phyloP scores from a whole-genome alignment of 495 filamentous ascomycete genomes.

The Aspergillus nanangensis region DNA sequence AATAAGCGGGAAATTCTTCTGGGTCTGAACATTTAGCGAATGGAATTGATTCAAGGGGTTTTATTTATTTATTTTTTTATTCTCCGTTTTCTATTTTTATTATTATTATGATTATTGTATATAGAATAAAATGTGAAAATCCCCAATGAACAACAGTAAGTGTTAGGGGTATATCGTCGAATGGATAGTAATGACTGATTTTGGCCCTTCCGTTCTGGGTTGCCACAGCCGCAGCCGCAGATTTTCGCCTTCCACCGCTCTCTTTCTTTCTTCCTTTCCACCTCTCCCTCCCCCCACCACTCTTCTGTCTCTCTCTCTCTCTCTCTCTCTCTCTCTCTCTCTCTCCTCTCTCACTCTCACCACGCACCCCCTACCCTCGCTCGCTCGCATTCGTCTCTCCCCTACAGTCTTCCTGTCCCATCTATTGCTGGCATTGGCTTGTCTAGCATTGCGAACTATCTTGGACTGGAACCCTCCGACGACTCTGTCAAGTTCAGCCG shows the following conservation, averaged over 20 bases:
- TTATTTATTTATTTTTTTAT: too few species aligned
- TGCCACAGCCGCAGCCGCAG: background rate
- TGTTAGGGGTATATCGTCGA: too few species aligned
- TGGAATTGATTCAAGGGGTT: background rate
- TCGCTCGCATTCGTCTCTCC: constrained; percentile 17
- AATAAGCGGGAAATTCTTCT: background rate
- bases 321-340: too few species aligned
- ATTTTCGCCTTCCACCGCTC: background rate
- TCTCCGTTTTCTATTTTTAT: too few species aligned
- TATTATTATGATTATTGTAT: too few species aligned
- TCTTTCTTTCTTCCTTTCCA: background rate
- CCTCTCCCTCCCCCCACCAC: background rate
- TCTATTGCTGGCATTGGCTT: constrained; percentile 52
- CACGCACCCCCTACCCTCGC: constrained; percentile 23
- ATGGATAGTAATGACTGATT: too few species aligned
- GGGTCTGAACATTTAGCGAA: too few species aligned
- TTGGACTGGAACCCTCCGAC: constrained; percentile 21
- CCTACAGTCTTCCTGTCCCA: constrained; percentile 27
- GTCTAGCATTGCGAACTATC: constrained; percentile 35
- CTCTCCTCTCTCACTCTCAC: constrained; percentile 21
- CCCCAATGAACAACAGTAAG: too few species aligned
- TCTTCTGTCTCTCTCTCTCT: background rate
- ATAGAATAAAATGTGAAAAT: background rate
- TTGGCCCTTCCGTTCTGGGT: background rate
- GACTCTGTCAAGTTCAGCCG: constrained; percentile 6